Conservation (phyloP, 192 early-diverging fungal species). For the Podochytrium sp. region DNA sequence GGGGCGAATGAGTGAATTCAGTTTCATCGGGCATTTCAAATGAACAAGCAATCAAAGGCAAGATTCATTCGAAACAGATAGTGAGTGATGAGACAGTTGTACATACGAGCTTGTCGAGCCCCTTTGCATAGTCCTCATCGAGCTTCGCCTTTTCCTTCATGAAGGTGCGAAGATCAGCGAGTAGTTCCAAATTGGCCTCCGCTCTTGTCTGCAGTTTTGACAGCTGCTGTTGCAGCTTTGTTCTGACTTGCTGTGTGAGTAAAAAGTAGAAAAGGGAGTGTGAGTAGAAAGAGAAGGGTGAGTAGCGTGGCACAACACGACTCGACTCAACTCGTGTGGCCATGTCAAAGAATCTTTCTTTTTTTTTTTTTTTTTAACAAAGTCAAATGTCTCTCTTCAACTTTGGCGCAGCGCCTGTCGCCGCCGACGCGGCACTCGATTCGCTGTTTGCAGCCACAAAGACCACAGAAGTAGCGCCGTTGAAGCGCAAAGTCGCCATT, state of each 20-base stretch:
- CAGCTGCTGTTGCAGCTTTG: slow-evolving; percentile 26
- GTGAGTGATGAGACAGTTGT: too few species aligned
- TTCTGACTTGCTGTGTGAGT: slow-evolving; percentile 24
- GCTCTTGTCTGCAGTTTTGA: slow-evolving; percentile 25
- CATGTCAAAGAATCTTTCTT: too few species aligned
- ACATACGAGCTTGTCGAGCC: slow-evolving; percentile 25
- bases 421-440: slow-evolving; percentile 7
- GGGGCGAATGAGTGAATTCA: too few species aligned
- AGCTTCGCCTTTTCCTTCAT: slow-evolving; percentile 30
- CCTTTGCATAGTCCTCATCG: slow-evolving; percentile 22
- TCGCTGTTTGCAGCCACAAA: neutral
- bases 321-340: too few species aligned
- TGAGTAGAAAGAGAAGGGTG: too few species aligned
- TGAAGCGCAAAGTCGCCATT: neutral
- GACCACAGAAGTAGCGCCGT: neutral
- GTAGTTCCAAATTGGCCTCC: slow-evolving; percentile 12
- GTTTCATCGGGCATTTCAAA: too few species aligned
- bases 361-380: neutral
- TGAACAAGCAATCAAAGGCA: too few species aligned
- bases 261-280: too few species aligned
- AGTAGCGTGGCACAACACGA: too few species aligned
- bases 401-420: slow-evolving; percentile 1
- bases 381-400: neutral
- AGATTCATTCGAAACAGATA: too few species aligned
- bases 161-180: slow-evolving; percentile 16